These are phyloP conservation scores for Metarhizium robertsii DNA, from an alignment of 2,329 filamentous ascomycete genomes.

Conservation along the genomic window DNA sequence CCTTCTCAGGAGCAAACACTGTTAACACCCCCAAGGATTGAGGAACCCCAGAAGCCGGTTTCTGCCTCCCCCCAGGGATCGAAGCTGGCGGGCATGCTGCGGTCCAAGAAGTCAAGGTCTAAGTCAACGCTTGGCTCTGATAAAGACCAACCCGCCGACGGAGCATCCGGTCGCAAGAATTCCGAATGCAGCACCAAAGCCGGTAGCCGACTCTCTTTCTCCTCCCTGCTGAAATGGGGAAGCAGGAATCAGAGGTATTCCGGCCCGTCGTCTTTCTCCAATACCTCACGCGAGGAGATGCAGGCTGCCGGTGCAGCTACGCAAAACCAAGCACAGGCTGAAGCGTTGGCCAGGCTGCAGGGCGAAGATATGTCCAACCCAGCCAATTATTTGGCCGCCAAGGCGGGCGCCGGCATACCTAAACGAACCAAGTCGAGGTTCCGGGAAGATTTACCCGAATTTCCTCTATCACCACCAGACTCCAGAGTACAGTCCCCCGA, in stretches of 20 bases:
- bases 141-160: constrained; percentile 32
- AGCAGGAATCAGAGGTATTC: constrained; percentile 47
- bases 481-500: constrained; percentile 75
- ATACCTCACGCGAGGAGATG: constrained; percentile 86
- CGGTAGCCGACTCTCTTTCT: constrained; percentile 44
- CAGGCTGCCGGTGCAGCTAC: constrained; percentile 22
- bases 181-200: constrained; percentile 43
- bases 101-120: constrained; percentile 38
- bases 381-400: constrained; percentile 20
- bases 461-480: constrained; percentile 75
- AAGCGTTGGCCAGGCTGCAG: constrained; percentile 25
- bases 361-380: constrained; percentile 18
- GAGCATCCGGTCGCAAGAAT: constrained; percentile 40
- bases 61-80: constrained; percentile 15
- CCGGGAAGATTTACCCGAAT: constrained; percentile 81
- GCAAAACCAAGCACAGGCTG: constrained; percentile 18
- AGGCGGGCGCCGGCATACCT: constrained; percentile 40
- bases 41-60: constrained; percentile 12
- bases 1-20: background rate
- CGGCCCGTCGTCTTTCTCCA: constrained; percentile 73
- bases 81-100: constrained; percentile 29
- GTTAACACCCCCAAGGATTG: background rate
- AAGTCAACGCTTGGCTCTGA: constrained; percentile 37
- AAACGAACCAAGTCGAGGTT: constrained; percentile 85
- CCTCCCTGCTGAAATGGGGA: constrained; percentile 66